Evolutionary conservation across 2,329 filamentous ascomycete genomes (phyloP).

Genomic region (Exophiala mesophila): DNA sequence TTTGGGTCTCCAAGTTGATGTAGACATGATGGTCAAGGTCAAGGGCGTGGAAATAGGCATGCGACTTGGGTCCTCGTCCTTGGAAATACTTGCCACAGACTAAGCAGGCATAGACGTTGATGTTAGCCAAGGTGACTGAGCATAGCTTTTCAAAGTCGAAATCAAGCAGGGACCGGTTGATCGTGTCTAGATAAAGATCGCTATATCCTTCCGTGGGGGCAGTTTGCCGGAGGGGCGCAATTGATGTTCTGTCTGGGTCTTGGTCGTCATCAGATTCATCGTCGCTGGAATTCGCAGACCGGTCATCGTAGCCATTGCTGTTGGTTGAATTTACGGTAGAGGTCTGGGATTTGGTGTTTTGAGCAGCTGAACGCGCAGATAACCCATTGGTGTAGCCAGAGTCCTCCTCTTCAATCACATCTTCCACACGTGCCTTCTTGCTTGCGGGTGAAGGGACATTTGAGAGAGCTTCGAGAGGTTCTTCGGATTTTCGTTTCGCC

Average conservation of each 20-base stretch:
- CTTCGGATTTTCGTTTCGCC: conserved; percentile 45
- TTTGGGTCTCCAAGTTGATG: conserved; percentile 93
- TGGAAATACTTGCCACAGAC: conserved; percentile 98
- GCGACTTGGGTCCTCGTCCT: conserved; percentile 85
- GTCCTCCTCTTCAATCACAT: conserved; percentile 30
- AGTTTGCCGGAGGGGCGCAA: conserved; percentile 56
- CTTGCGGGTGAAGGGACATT: conserved; percentile 37
- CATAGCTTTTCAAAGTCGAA: conserved; percentile 99
- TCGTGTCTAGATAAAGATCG: conserved; percentile 96
- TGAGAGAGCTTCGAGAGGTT: conserved; percentile 35
- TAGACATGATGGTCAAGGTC: conserved; percentile 96
- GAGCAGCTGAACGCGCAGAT: not conserved
- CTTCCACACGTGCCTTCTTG: conserved; percentile 42
- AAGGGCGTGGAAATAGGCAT: conserved; percentile 95
- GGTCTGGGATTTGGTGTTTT: conserved; percentile 5
- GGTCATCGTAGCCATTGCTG: conserved; percentile 26
- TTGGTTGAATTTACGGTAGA: conserved; percentile 11
- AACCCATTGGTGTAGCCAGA: not conserved
- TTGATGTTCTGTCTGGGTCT: conserved; percentile 35
- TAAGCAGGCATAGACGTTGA: conserved; percentile 96
- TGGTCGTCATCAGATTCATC: conserved; percentile 32
- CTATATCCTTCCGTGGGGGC: conserved; percentile 84
- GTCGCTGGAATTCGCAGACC: not conserved
- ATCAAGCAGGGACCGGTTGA: conserved; percentile 86
- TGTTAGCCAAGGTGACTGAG: conserved; percentile 91